A percentile compares a stretch with the other conserved stretches of the same genome.
Conservation (phyloP, 495 filamentous ascomycete species). For the Tuber microsphaerosporum region DNA sequence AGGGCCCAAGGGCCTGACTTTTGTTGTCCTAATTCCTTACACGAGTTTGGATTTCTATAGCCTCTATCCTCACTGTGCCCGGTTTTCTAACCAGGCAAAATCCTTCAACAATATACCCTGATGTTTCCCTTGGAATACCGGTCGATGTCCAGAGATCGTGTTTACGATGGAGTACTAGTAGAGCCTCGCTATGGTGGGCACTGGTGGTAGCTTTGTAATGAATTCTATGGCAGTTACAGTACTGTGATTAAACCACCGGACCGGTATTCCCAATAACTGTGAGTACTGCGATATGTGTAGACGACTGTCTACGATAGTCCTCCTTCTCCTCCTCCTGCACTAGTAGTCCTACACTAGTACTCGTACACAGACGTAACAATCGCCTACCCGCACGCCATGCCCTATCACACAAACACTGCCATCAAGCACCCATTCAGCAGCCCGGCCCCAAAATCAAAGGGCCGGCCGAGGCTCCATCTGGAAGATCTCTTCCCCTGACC, state of each 20-base stretch:
- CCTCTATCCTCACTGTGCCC: too few species aligned
- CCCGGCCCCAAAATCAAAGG: too few species aligned
- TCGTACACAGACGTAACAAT: neutral
- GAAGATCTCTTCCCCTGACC: neutral
- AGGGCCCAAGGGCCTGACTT: too few species aligned
- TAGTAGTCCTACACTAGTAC: too few species aligned
- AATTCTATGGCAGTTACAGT: neutral
- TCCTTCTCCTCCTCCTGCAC: neutral
- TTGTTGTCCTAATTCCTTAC: too few species aligned
- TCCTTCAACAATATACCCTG: too few species aligned
- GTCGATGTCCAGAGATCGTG: too few species aligned
- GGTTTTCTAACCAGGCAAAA: too few species aligned
- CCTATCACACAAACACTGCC: neutral
- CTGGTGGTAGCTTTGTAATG: neutral
- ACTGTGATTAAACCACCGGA: neutral
- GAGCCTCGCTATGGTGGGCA: neutral
- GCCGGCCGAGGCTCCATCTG: neutral
- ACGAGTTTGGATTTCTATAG: too few species aligned
- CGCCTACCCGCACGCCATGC: neutral
- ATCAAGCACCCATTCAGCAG: neutral
- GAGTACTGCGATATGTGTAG: neutral
- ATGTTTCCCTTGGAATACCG: too few species aligned
- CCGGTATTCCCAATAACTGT: neutral
- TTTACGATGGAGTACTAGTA: too few species aligned
- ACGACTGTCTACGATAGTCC: neutral